Evolutionary conservation across 371 early-diverging fungal species (phyloP).

Genomic region (Zopfochytrium polystomum): DNA sequence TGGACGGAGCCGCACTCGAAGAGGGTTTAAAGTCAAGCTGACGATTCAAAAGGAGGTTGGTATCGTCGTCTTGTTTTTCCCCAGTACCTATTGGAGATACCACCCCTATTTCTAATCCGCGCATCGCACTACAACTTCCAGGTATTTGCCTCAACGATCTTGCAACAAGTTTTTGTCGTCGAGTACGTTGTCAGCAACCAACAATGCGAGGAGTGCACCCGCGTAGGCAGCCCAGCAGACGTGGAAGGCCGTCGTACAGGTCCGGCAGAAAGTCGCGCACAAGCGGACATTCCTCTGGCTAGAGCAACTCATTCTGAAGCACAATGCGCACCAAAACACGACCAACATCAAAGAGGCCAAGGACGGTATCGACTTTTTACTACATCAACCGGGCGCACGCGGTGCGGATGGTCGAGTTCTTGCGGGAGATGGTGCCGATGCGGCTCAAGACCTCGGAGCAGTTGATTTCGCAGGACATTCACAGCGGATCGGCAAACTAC

Average conservation of each 20-base stretch:
- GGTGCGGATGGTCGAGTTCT: conserved; percentile 94
- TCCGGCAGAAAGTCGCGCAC: conserved; percentile 94
- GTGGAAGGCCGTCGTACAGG: conserved; percentile 98
- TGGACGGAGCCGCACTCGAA: conserved; percentile 99
- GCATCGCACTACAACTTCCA: conserved; percentile 19
- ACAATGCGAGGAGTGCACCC: conserved; percentile 97
- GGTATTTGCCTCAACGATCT: conserved; percentile 89
- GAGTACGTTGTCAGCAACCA: conserved; percentile 89
- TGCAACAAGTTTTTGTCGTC: conserved; percentile 96
- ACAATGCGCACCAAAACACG: conserved; percentile 94
- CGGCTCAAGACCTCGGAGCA: conserved; percentile 91
- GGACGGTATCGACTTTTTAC: conserved; percentile 99
- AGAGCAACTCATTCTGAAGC: conserved; percentile 98
- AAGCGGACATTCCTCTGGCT: conserved; percentile 97
- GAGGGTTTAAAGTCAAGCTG: conserved; percentile 91
- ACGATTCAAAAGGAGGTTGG: conserved; percentile 94
- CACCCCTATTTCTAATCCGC: too few relatives aligned
- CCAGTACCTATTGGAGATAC: too few relatives aligned
- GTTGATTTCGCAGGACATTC: conserved; percentile 95
- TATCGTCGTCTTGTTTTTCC: neutral
- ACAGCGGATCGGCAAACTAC: conserved; percentile 88
- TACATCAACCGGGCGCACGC: conserved; percentile 90
- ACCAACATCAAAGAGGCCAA: conserved; percentile 96
- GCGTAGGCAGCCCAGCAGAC: conserved; percentile 98
- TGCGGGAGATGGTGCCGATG: conserved; percentile 82